Conservation (phyloP, 202 grass and related monocot species). For the Panicum hallii region DNA sequence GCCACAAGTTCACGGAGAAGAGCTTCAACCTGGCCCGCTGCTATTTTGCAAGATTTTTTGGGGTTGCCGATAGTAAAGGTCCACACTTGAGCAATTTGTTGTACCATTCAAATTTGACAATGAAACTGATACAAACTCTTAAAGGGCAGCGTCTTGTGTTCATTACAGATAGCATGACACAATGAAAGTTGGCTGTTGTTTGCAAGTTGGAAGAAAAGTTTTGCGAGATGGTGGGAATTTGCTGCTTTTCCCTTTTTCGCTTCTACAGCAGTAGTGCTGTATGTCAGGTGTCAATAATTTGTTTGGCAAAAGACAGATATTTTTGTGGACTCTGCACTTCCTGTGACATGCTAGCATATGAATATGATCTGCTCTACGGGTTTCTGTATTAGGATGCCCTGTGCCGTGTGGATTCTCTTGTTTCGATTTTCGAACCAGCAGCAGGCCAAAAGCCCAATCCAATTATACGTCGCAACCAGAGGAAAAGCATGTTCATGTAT, state of each 20-base stretch:
- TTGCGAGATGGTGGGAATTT: background rate
- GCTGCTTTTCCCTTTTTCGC: background rate
- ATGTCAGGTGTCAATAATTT: background rate
- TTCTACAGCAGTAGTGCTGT: background rate
- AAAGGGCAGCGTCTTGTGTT: background rate
- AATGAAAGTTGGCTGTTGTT: slow-evolving; percentile 30
- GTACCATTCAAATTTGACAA: slow-evolving; percentile 42
- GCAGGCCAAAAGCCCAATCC: background rate
- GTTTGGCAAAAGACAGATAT: background rate
- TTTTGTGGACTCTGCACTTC: background rate
- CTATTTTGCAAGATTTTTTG: slow-evolving; percentile 51
- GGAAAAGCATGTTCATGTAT: background rate
- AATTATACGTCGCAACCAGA: background rate
- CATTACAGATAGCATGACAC: slow-evolving; percentile 8
- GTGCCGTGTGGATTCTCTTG: no score
- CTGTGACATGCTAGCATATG: background rate
- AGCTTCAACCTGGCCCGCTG: slow-evolving; percentile 33
- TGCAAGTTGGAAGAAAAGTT: slow-evolving; percentile 12
- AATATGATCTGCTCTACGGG: background rate
- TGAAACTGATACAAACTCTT: slow-evolving; percentile 45
- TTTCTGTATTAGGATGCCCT: background rate
- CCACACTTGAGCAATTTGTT: slow-evolving; percentile 37
- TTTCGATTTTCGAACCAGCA: no score
- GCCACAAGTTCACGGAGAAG: slow-evolving; percentile 30
- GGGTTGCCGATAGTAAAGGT: slow-evolving; percentile 39